Percentiles rank a stretch among this genome's conserved stretches.
Evolutionary conservation across 2,329 filamentous ascomycete species (phyloP).

Genomic region (Penicillium occitanis): DNA sequence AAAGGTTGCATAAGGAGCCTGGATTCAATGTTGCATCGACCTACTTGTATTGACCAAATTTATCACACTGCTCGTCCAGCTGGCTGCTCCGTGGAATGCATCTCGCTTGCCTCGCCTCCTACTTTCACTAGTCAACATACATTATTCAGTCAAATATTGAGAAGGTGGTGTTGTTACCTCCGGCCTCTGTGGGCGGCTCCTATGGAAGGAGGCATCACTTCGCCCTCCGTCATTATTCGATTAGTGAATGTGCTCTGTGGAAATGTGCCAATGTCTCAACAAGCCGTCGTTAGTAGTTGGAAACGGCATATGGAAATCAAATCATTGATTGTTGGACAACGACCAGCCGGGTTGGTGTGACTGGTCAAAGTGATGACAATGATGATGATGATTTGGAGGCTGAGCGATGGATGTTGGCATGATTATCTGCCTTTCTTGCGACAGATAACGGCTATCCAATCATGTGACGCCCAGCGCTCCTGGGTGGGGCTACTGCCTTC

Average conservation of each 20-base stretch:
- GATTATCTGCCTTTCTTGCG: slow-evolving; percentile 16
- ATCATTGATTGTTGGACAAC: background rate
- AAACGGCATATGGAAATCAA: background rate
- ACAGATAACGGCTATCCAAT: slow-evolving; percentile 16
- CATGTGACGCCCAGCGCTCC: background rate
- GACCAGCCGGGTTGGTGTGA: background rate
- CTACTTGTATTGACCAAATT: slow-evolving; percentile 94
- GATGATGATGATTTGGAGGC: slow-evolving; percentile 1
- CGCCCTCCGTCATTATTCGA: slow-evolving; percentile 34
- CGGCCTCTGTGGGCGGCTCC: slow-evolving; percentile 27
- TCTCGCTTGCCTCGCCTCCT: slow-evolving; percentile 65
- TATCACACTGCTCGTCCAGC: slow-evolving; percentile 86
- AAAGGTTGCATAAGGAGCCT: background rate
- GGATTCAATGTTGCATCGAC: slow-evolving; percentile 22
- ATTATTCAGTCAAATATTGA: background rate
- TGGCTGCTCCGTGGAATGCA: slow-evolving; percentile 69
- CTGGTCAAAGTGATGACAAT: background rate
- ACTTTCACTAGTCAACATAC: slow-evolving; percentile 4
- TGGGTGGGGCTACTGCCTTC: background rate
- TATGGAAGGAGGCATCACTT: slow-evolving; percentile 31
- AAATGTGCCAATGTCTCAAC: slow-evolving; percentile 7
- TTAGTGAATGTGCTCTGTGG: slow-evolving; percentile 1
- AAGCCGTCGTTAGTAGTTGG: background rate
- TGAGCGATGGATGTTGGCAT: slow-evolving; percentile 16
- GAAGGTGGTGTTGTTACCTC: slow-evolving; percentile 29